Evolutionary conservation across 495 filamentous ascomycete genomes (phyloP).

Genomic region (Cercophora newfieldiana): DNA sequence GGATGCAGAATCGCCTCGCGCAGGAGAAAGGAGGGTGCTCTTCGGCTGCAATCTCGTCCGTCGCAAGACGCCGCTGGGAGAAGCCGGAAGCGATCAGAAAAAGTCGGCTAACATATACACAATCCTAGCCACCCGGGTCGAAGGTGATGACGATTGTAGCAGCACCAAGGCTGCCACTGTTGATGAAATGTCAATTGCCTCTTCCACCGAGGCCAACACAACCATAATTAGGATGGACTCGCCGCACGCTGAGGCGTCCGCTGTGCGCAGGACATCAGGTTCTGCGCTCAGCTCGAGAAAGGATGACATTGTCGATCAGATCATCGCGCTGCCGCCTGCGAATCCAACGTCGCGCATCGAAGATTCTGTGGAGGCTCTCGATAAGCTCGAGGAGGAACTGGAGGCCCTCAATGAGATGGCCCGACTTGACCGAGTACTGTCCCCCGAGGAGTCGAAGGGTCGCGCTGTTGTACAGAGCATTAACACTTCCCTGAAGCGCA

Average conservation of each 20-base stretch:
- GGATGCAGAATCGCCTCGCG: slow-evolving; percentile 16
- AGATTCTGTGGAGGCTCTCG: slow-evolving; percentile 67
- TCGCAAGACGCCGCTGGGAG: slow-evolving; percentile 22
- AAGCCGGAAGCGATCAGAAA: slow-evolving; percentile 1
- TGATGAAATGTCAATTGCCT: slow-evolving; percentile 7
- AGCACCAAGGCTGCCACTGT: not conserved
- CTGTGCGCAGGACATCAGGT: slow-evolving; percentile 27
- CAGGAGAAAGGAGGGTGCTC: slow-evolving; percentile 33
- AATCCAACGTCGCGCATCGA: slow-evolving; percentile 58
- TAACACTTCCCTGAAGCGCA: slow-evolving; percentile 16
- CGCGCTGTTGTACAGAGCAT: not conserved
- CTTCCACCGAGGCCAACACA: slow-evolving; percentile 15
- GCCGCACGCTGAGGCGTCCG: slow-evolving; percentile 4
- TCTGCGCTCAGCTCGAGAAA: slow-evolving; percentile 12
- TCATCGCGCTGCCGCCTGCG: slow-evolving; percentile 36
- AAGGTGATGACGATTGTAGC: slow-evolving; percentile 24
- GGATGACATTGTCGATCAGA: slow-evolving; percentile 44
- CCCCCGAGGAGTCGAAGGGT: slow-evolving; percentile 29
- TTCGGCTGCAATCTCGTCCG: slow-evolving; percentile 51
- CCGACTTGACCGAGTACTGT: slow-evolving; percentile 37
- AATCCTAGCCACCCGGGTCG: slow-evolving; percentile 36
- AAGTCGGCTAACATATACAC: slow-evolving; percentile 32
- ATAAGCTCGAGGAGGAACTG: slow-evolving; percentile 67
- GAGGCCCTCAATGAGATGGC: slow-evolving; percentile 53
- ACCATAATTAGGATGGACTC: slow-evolving; percentile 19